phyloP scores from a whole-genome alignment of 2,329 filamentous ascomycete species.

The Fusarium abutilonis region DNA sequence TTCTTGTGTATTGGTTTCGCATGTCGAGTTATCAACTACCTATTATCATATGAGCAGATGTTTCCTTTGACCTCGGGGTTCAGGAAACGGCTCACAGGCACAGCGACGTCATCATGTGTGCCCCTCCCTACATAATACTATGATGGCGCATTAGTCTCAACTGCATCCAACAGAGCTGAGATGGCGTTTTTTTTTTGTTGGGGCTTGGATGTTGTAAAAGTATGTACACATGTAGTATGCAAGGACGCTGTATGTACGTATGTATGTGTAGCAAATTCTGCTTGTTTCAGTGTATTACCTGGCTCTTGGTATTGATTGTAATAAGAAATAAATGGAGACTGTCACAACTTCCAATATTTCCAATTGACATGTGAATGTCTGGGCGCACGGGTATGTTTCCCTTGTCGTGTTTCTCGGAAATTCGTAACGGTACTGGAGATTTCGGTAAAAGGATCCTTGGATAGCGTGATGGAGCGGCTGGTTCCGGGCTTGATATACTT shows the following conservation, averaged over 20 bases:
- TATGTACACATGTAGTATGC: not conserved
- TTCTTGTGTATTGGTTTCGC: no score
- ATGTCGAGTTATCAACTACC: no score
- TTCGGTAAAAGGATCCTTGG: slow-evolving; percentile 13
- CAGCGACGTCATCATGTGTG: not conserved
- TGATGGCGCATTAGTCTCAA: slow-evolving; percentile 29
- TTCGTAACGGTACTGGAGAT: slow-evolving; percentile 9
- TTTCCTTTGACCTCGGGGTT: slow-evolving; percentile 18
- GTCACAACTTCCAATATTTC: not conserved
- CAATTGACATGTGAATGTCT: slow-evolving; percentile 31
- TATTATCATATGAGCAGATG: no score
- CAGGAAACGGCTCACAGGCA: not conserved
- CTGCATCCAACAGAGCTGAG: slow-evolving; percentile 13
- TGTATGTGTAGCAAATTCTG: not conserved
- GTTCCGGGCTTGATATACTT: slow-evolving; percentile 7
- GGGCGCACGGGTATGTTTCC: slow-evolving; percentile 15
- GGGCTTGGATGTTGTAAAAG: slow-evolving; percentile 19
- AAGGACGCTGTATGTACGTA: no score
- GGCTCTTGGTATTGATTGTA: not conserved
- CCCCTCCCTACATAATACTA: slow-evolving; percentile 4
- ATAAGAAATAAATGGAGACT: slow-evolving; percentile 1
- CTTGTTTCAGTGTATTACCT: not conserved
- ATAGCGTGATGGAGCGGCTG: slow-evolving; percentile 23
- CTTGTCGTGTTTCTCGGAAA: slow-evolving; percentile 23
- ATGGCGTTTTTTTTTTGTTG: slow-evolving; percentile 33